phyloP scores from a whole-genome alignment of 768 basidiomycete species.

The Mycena vitilis region DNA sequence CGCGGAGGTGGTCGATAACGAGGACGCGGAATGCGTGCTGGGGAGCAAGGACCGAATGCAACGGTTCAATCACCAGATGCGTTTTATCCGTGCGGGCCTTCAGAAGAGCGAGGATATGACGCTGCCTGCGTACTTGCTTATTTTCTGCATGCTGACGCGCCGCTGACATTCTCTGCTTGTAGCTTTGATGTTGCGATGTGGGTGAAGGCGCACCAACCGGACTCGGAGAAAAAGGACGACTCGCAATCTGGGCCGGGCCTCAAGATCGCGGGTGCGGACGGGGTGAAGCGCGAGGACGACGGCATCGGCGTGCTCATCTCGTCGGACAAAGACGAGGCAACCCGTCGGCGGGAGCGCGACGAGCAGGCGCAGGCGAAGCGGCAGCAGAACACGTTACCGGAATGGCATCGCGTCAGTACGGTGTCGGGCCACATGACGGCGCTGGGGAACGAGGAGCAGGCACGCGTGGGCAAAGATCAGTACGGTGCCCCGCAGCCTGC shows the following conservation, averaged over 20 bases:
- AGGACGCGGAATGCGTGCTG: slow-evolving; percentile 85
- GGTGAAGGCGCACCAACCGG: slow-evolving; percentile 79
- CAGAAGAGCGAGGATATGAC: slow-evolving; percentile 91
- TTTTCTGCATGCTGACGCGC: slow-evolving; percentile 5
- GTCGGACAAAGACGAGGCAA: slow-evolving; percentile 88
- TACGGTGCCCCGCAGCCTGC: slow-evolving; percentile 41
- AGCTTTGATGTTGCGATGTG: slow-evolving; percentile 88
- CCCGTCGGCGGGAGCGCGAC: slow-evolving; percentile 77
- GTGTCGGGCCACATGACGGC: slow-evolving; percentile 93
- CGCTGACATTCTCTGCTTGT: slow-evolving; percentile 15
- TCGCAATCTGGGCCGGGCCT: slow-evolving; percentile 66
- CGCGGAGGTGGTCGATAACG: slow-evolving; percentile 90
- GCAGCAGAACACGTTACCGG: slow-evolving; percentile 90
- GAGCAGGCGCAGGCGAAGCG: slow-evolving; percentile 87
- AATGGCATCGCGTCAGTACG: slow-evolving; percentile 97
- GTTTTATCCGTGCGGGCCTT: slow-evolving; percentile 86
- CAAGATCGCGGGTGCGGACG: slow-evolving; percentile 80
- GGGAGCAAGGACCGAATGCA: slow-evolving; percentile 97
- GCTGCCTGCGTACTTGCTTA: slow-evolving; percentile 75
- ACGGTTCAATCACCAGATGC: slow-evolving; percentile 92
- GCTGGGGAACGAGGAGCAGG: slow-evolving; percentile 80
- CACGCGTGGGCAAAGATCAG: slow-evolving; percentile 56
- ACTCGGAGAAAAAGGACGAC: slow-evolving; percentile 69
- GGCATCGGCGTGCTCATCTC: slow-evolving; percentile 89
- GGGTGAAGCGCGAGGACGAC: slow-evolving; percentile 72